These are phyloP conservation scores for Kondoa subrosea DNA, from an alignment of 768 basidiomycete genomes.

Conservation along the genomic window DNA sequence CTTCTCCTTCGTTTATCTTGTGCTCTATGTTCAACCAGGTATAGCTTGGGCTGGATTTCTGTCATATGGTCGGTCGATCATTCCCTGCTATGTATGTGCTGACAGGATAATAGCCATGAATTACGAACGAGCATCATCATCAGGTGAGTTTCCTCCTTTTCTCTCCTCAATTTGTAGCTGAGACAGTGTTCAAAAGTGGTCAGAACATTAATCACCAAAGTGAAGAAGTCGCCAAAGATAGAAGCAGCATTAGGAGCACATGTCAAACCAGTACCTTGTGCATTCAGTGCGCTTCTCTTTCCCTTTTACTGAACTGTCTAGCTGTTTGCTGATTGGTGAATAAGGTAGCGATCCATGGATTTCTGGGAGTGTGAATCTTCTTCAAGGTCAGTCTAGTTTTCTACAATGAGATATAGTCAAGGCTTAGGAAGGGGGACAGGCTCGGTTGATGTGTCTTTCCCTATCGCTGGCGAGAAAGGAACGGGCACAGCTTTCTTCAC, in stretches of 20 bases:
- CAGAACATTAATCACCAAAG: background rate
- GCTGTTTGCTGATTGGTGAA: background rate
- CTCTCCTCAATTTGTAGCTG: background rate
- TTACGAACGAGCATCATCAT: constrained; percentile 7
- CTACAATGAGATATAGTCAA: too few relatives aligned
- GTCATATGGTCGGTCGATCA: background rate
- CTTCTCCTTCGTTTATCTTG: background rate
- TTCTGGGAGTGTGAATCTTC: background rate
- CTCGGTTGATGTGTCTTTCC: constrained; percentile 6
- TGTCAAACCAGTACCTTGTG: background rate
- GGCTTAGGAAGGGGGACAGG: too few relatives aligned
- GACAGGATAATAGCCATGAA: background rate
- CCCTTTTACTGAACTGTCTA: background rate
- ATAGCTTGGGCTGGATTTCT: constrained; percentile 3
- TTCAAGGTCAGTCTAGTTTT: background rate
- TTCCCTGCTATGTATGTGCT: background rate
- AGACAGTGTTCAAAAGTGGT: background rate
- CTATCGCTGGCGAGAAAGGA: background rate
- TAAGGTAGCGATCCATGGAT: background rate
- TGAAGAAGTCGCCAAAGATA: constrained; percentile 3
- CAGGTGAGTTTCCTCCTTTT: background rate
- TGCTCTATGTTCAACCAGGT: background rate
- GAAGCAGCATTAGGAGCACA: background rate
- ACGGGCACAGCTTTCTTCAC: constrained; percentile 4
- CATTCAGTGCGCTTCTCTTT: background rate